Percentiles rank a stretch among this genome's conserved stretches.
phyloP scores from a whole-genome alignment of 805 yeast genomes.

The Candida arabinofermentans region DNA sequence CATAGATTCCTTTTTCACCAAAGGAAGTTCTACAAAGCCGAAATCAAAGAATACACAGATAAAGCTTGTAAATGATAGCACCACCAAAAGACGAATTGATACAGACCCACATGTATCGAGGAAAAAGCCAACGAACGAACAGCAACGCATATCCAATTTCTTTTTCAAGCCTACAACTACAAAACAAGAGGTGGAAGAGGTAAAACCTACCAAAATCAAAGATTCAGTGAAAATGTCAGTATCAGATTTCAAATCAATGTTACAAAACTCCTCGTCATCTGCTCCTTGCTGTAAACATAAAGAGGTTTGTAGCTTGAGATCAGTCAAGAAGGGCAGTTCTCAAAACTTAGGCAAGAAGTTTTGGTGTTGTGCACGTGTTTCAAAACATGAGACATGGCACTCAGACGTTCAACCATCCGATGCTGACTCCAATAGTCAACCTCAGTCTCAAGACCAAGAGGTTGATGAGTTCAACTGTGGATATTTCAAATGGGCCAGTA shows the following conservation, averaged over 20 bases:
- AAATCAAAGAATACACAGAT: neutral
- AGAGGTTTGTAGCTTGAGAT: slow-evolving; percentile 41
- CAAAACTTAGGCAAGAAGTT: slow-evolving; percentile 47
- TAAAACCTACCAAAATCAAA: neutral
- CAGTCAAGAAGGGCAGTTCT: slow-evolving; percentile 36
- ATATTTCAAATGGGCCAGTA: slow-evolving; percentile 48
- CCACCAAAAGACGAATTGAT: neutral
- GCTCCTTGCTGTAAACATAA: slow-evolving; percentile 46
- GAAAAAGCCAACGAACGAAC: slow-evolving; percentile 9
- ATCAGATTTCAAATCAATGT: slow-evolving; percentile 18
- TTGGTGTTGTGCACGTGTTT: slow-evolving; percentile 47
- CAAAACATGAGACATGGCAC: slow-evolving; percentile 22
- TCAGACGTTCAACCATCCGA: slow-evolving; percentile 19
- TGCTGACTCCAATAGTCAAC: neutral
- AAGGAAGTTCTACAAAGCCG: neutral
- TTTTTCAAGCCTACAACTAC: slow-evolving; percentile 15
- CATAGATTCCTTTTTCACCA: slow-evolving; percentile 29
- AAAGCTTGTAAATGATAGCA: neutral
- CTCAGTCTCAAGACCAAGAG: no score
- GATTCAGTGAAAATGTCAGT: slow-evolving; percentile 9
- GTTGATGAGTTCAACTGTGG: slow-evolving; percentile 41
- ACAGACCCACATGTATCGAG: slow-evolving; percentile 15
- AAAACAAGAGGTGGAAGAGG: neutral
- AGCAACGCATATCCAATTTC: slow-evolving; percentile 23
- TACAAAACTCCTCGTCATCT: slow-evolving; percentile 12